Percentiles rank a stretch among this genome's conserved stretches.
Evolutionary conservation across 2,329 filamentous ascomycete genomes (phyloP).

Genomic region (Ascochyta rabiei): DNA sequence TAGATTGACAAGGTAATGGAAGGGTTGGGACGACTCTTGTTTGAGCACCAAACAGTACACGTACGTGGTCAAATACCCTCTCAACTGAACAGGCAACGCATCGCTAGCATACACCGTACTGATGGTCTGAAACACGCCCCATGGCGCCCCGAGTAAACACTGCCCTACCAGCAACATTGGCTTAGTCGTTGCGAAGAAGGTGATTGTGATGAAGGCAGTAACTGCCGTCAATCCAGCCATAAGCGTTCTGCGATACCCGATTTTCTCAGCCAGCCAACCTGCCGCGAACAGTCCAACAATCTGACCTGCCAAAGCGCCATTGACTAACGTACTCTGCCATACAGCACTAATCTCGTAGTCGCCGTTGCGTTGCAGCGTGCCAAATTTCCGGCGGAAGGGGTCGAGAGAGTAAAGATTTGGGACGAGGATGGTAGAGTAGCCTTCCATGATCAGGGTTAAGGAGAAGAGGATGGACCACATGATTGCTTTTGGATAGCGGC

Average conservation of each 20-base stretch:
- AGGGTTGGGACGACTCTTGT: no score
- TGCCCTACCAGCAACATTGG: conserved; percentile 21
- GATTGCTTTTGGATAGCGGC: conserved; percentile 83
- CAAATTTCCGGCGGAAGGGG: conserved; percentile 48
- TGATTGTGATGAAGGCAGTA: conserved; percentile 17
- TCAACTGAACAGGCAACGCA: conserved; percentile 70
- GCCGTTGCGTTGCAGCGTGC: conserved; percentile 22
- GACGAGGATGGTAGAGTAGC: conserved; percentile 78
- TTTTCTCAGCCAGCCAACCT: conserved; percentile 48
- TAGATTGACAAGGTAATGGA: neutral
- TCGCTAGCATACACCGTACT: conserved; percentile 55
- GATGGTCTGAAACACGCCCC: conserved; percentile 49
- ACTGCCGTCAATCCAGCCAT: conserved; percentile 18
- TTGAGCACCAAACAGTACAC: neutral
- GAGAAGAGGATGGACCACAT: conserved; percentile 81
- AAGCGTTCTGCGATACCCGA: conserved; percentile 37
- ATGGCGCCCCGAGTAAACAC: conserved; percentile 39
- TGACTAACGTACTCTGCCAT: conserved; percentile 52
- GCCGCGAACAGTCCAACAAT: conserved; percentile 49
- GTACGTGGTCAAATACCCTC: conserved; percentile 62
- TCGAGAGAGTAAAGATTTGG: conserved; percentile 70
- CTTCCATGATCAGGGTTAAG: conserved; percentile 85
- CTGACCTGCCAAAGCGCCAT: conserved; percentile 50
- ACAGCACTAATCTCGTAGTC: conserved; percentile 46
- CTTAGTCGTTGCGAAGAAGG: conserved; percentile 24